phyloP scores from a whole-genome alignment of 306 rosid species.

The Pterocarpus santalinus region DNA sequence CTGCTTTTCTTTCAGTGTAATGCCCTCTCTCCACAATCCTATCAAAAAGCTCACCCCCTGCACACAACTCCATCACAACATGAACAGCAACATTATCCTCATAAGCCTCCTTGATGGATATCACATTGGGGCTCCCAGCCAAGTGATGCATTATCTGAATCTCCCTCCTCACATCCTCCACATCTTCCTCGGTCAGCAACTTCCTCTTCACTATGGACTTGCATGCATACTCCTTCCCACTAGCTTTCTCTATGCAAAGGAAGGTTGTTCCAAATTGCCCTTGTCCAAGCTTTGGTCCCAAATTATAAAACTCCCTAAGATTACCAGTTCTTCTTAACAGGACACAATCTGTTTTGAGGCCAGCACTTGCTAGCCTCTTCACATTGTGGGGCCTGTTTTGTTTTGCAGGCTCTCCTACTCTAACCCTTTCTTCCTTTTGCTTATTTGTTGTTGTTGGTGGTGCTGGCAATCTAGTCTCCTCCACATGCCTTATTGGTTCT shows the following conservation, averaged over 20 bases:
- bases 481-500: conserved; percentile 5
- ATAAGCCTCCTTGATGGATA: conserved; percentile 77
- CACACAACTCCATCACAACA: conserved; percentile 89
- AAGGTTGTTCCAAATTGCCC: conserved; percentile 90
- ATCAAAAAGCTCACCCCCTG: conserved; percentile 92
- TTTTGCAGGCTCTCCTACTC: conserved; percentile 4
- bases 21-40: conserved; percentile 78
- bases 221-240: conserved; percentile 84
- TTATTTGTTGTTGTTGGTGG: not conserved
- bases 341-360: conserved; percentile 70
- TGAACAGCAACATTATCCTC: conserved; percentile 90
- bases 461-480: conserved; percentile 18
- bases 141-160: conserved; percentile 95
- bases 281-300: conserved; percentile 81
- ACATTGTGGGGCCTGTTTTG: conserved; percentile 56
- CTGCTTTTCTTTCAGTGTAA: conserved; percentile 85
- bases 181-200: conserved; percentile 66
- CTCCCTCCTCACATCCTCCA: conserved; percentile 93
- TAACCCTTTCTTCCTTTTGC: conserved; percentile 27
- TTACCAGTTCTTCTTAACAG: conserved; percentile 71
- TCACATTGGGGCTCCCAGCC: conserved; percentile 63
- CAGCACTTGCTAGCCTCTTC: conserved; percentile 70
- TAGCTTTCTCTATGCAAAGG: conserved; percentile 73
- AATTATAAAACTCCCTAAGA: conserved; percentile 65
- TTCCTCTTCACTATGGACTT: conserved; percentile 87